Evolutionary conservation across 139 green algal species (phyloP).

Genomic region (Chlamydomonas sp.): DNA sequence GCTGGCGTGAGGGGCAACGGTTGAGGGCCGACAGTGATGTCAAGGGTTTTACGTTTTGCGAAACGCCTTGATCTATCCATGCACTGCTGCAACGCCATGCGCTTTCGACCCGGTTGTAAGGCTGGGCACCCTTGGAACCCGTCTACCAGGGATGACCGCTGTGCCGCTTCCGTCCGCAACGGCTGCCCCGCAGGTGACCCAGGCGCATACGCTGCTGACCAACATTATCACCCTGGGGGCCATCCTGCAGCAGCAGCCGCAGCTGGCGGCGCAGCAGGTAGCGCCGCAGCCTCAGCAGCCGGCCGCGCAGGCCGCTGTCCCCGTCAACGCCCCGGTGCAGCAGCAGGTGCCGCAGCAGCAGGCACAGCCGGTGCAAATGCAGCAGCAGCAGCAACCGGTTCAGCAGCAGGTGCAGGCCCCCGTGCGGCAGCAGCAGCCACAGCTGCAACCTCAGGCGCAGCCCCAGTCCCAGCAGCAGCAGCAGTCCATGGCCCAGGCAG

Average conservation of each 20-base stretch:
- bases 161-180: too few species aligned
- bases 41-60: too few species aligned
- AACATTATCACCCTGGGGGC: conserved; percentile 39
- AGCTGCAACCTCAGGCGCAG: background rate
- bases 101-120: too few species aligned
- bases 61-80: too few species aligned
- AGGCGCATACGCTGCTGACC: conserved; percentile 32
- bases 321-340: background rate
- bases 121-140: too few species aligned
- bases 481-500: background rate
- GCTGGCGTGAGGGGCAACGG: too few species aligned
- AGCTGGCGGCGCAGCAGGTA: conserved; percentile 19
- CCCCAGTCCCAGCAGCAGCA: background rate
- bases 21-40: too few species aligned
- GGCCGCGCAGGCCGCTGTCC: background rate
- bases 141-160: too few species aligned
- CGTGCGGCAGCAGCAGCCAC: background rate
- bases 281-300: background rate
- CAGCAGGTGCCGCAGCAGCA: background rate
- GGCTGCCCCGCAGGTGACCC: conserved; percentile 9
- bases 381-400: too few species aligned
- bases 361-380: background rate
- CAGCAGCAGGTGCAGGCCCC: background rate
- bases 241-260: conserved; percentile 38
- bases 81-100: too few species aligned